Evolutionary conservation across 1,284 basidiomycete genomes (phyloP), one percentile per base, ranked within the genome.

Genomic region (Puccinia hordei): DNA sequence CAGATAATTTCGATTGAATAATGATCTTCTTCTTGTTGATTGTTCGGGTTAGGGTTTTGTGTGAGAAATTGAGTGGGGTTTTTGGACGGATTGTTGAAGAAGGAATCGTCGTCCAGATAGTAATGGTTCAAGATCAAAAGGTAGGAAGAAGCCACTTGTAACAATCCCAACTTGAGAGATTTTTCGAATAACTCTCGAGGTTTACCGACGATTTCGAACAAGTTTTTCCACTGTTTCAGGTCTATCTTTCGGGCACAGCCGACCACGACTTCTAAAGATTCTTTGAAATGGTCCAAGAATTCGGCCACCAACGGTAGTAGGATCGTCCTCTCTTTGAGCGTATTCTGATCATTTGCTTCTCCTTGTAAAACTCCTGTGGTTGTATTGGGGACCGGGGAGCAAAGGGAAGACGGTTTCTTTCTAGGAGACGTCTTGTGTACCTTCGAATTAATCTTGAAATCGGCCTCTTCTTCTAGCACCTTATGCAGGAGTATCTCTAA

Each of bases 231-330:
- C 66, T 93, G 88, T 8, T 93, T 91, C 83, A 96, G 90, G 86
- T 99, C 97, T 3, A 95, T 99, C 87, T 99, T 99, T 69, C 97
- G 89, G 10, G 97, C 97, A 84, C 96, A 98, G 6, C 93, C 91
- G 10, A 98, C 96, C 0, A 99, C 93, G 5, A 99, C 95, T 81
- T 97, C 93, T 75, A 98, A 87, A 4, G 92, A 90, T 74, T 90
- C 91, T 81, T 94, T 92, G 85, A 98, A 99, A 85, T 98, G 91
- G 85, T 99, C 96, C 82, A 99, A 87, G 84, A 99, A 99, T 82
- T 93, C 92, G 30, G 66, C 89, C 1, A 93, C 91, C 66, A n/a
- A n/a, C n/a, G n/a, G n/a, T n/a, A n/a, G n/a, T n/a, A n/a, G n/a
- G n/a, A n/a, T n/a, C n/a, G n/a, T n/a, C n/a, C n/a, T n/a, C n/a